A percentile compares a stretch with the other conserved stretches of the same genome.
Conservation (phyloP, 805 yeast species). For the Hanseniaspora vineae region DNA sequence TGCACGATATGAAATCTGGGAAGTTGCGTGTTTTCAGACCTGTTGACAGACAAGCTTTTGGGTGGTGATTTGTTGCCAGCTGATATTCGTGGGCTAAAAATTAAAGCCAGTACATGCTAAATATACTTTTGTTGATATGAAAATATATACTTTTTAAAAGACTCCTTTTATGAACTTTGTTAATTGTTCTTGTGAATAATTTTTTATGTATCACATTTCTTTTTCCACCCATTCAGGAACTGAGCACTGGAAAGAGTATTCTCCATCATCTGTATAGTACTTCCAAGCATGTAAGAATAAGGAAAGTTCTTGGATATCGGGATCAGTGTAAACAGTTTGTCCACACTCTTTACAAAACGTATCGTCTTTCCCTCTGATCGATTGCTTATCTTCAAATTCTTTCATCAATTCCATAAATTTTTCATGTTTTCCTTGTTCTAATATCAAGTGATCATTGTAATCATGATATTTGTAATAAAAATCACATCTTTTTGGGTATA, state of each 20-base stretch:
- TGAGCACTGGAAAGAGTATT: conserved; percentile 29
- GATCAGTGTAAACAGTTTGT: conserved; percentile 12
- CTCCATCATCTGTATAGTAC: conserved; percentile 19
- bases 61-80: conserved; percentile 62
- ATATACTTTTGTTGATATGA: no score
- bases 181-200: no score
- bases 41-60: conserved; percentile 58
- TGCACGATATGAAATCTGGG: conserved; percentile 68
- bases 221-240: conserved; percentile 36
- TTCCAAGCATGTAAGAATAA: conserved; percentile 25
- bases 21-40: conserved; percentile 67
- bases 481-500: conserved; percentile 13
- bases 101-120: no score
- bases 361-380: conserved; percentile 10
- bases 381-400: conserved; percentile 21
- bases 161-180: neutral
- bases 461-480: conserved; percentile 10
- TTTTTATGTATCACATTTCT: neutral
- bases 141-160: neutral
- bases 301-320: conserved; percentile 17
- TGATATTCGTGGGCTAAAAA: no score
- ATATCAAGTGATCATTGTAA: conserved; percentile 5
- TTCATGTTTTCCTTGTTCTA: neutral
- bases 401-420: conserved; percentile 11
- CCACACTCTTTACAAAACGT: conserved; percentile 18